These are phyloP conservation scores for Lotmaria passim DNA, from an alignment of 208 protist genomes.

Conservation along the genomic window DNA sequence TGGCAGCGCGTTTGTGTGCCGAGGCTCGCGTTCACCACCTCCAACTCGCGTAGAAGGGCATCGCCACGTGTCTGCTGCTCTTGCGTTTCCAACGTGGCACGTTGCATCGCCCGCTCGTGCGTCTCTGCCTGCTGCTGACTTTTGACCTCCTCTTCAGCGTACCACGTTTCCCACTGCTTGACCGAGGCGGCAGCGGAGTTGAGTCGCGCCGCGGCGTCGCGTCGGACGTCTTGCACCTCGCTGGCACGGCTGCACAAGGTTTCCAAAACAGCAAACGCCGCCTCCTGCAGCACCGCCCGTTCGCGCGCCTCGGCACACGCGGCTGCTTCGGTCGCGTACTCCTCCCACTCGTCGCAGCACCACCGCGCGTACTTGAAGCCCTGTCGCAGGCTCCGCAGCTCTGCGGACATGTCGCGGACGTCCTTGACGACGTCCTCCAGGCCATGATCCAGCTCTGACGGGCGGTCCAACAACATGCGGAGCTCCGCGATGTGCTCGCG, in stretches of 20 bases:
- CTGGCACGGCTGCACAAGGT: not conserved
- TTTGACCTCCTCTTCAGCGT: constrained; percentile 4
- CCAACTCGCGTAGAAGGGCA: not conserved
- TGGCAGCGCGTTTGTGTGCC: not conserved
- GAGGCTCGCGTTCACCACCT: constrained; percentile 1
- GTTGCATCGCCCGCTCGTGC: constrained; percentile 7
- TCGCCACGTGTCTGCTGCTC: not conserved
- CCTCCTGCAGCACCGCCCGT: constrained; percentile 30
- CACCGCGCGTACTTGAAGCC: constrained; percentile 28
- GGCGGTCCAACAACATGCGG: constrained; percentile 42
- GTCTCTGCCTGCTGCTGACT: constrained; percentile 6
- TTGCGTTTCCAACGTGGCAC: not conserved
- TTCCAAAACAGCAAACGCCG: constrained; percentile 6
- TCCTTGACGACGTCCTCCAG: constrained; percentile 47
- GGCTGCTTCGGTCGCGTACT: constrained; percentile 10
- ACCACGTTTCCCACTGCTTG: constrained; percentile 16
- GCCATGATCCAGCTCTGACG: constrained; percentile 55
- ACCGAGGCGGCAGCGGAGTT: not conserved
- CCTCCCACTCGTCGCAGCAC: constrained; percentile 28
- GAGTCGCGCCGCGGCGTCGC: not conserved
- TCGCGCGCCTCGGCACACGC: constrained; percentile 35
- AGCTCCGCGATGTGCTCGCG: constrained; percentile 40
- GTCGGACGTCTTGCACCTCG: not conserved
- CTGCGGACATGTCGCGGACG: constrained; percentile 36
- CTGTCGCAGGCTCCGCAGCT: constrained; percentile 28